A percentile compares a stretch with the other conserved stretches of the same genome.
phyloP scores from a whole-genome alignment of 2,329 filamentous ascomycete species.

The Teratosphaeriaceae sp. region DNA sequence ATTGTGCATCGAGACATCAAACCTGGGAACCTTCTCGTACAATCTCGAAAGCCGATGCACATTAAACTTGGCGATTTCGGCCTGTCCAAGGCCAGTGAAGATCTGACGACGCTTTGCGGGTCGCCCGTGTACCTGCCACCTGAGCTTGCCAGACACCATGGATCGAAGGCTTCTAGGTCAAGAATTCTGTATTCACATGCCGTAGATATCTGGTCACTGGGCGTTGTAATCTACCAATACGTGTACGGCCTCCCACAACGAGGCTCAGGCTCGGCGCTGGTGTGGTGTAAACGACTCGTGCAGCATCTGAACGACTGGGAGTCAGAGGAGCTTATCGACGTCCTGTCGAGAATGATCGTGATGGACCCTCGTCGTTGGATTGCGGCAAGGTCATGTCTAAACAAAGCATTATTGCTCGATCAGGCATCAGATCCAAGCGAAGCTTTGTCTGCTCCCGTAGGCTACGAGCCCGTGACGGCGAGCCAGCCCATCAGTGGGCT shows the following conservation, averaged over 20 bases:
- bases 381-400: background rate
- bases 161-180: background rate
- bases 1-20: conserved; percentile 12
- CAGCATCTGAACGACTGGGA: background rate
- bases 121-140: conserved; percentile 4
- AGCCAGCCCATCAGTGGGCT: background rate
- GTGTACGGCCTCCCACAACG: conserved; percentile 1
- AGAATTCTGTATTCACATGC: conserved; percentile 2
- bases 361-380: background rate
- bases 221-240: conserved; percentile 5
- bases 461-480: background rate
- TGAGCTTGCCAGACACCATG: background rate
- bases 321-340: background rate
- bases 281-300: background rate
- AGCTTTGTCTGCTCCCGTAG: background rate
- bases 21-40: conserved; percentile 8
- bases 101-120: conserved; percentile 4
- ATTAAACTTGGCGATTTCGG: conserved; percentile 9
- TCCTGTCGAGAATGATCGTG: background rate
- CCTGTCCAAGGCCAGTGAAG: conserved; percentile 6
- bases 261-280: background rate
- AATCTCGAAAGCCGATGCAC: conserved; percentile 3
- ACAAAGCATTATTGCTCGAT: background rate
- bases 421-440: background rate
- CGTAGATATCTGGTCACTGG: conserved; percentile 8